Evolutionary conservation across 306 rosid species (phyloP), one percentile per base, ranked within the genome.

Genomic region (Pterocarpus santalinus): DNA sequence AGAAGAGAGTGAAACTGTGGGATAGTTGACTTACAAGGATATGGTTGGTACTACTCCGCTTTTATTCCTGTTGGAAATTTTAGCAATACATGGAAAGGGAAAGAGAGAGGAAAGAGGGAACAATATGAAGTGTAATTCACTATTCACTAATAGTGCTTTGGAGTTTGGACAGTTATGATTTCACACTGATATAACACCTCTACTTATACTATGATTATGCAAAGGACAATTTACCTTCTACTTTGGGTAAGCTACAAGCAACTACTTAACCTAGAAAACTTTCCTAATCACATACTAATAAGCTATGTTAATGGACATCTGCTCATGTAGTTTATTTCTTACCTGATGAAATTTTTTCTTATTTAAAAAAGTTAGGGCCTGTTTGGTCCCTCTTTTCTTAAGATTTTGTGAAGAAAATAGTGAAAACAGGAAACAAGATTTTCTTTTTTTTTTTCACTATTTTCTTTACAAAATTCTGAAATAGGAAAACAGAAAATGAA

Each of bases 1-100:
- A 46, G 39, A 35, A 35, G 30, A 47, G 38, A 65, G n/a, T 49
- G 62, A 34, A 65, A 36, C 64, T 51, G 52, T 12, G 22, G 36
- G 38, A n/a, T 47, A 47, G 16, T 75, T 44, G 71, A 72, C 72
- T 76, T 76, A 46, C 63, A 47, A 76, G 49, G 35, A 76, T 63
- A 63, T 5, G 30, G 49, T 63, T 36, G 39, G 46, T 55, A 56
- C 44, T 5, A 6, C 72, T 47, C 62, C 17, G 22, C 13, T 77
- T 13, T 53, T 14, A 22, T 64, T 65, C 13, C 52, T 17, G 13
- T 49, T 47, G 36, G 51, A 64, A 34, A 8, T 41, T 58, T 32
- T 38, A 51, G 7, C 16, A 77, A 7, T 47, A 47, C 53, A 49
- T 65, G 43, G 30, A 33, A 76, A 33, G 53, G 64, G 52, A 16